Base-by-base conservation (phyloP, 2,329 filamentous ascomycete species). In the Dryadomyces sulphureus region DNA sequence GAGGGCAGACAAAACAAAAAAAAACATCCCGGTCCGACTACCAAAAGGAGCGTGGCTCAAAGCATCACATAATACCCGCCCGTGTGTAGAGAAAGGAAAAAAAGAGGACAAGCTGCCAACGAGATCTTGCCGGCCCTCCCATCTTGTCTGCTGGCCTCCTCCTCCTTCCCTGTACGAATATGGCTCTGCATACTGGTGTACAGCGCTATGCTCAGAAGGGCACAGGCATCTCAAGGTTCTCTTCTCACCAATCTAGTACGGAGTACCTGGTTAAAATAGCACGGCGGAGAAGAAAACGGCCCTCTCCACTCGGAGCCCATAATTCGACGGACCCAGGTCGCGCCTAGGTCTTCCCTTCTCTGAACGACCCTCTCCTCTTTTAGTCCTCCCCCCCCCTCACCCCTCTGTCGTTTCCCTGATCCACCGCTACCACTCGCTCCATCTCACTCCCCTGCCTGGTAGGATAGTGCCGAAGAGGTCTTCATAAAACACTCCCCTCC, bases 151-250 rank as follows among this genome's bases (percentile, higher is more conserved):
- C n/a, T n/a, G n/a, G n/a, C n/a, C n/a, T n/a, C n/a, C n/a, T 32
- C 27, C 67, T 68, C 66, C 67, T 70, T 69, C 67, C 67, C 61
- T 67, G 64, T 66, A 62, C 57, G 66, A 66, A 61, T 19, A 61
- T 30, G 62, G 65, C 60, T 62, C 62, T 64, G 60, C 60, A 56
- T 58, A 57, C 55, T 57, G 58, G 55, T 53, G 55, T 58, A 55
- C 55, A 59, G 55, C 56, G 57, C 55, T 58, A 57, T 62, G 57
- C 59, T 54, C 11, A 39, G 54, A 53, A 52, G 51, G 48, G 42
- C 53, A 52, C 53, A 48, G 48, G 48, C 32, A 38, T 16, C 48
- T 44, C 45, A 46, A 41, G 42, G 32, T 45, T 41, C 38, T 46
- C 43, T 35, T 30, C 17, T 17, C 25, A 35, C 17, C 27, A 25